Base-by-base conservation (phyloP, 352 stramenopile genomes). In the Phytophthora agathidicida region DNA sequence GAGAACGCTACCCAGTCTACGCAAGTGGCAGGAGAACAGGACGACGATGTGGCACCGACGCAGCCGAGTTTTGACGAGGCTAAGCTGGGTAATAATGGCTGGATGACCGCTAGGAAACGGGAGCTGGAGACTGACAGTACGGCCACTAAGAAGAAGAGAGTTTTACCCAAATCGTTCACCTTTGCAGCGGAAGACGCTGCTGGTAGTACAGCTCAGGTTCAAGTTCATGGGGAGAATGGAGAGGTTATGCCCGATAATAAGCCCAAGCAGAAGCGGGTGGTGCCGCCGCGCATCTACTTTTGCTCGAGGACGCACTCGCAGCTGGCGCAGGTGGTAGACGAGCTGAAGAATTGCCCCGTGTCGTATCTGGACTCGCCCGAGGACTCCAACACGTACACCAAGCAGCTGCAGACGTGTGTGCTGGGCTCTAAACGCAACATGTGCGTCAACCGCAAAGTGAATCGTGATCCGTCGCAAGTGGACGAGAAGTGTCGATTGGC, bases 271-370 rank as follows among this genome's bases (percentile, higher is more conserved):
- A 61, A 60, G 17, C 58, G 70, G 5, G 59, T 87, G 17, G 49
- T 53, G 51, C 79, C 79, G 17, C 84, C 80, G 10, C 75, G 73
- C 26, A 96, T 96, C 48, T 95, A 83, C 60, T 96, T 95, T 42
- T 93, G 84, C 56, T 96, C 88, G n/a, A 82, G 88, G 0, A 96
- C 88, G 30, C 88, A 96, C 49, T 95, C 86, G 45, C 86, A 96
- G 60, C 42, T 96, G 11, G 65, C 86, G 13, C 88, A 96, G 66
- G 83, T 93, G 19, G 70, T 91, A 9, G 73, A 90, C 13, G 83
- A 95, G 66, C 67, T 95, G 19, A 92, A 91, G 69, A 86, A 72
- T 52, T 93, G 79, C 38, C 82, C 83, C 14, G 45, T 73, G 49
- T 83, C 79, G 23, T 91, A 91, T 56, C 42, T 92, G 1, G 48